A percentile compares a stretch with the other conserved stretches of the same genome.
Evolutionary conservation across 345 rosid genomes (phyloP).

Genomic region (Salix koriyanagi): DNA sequence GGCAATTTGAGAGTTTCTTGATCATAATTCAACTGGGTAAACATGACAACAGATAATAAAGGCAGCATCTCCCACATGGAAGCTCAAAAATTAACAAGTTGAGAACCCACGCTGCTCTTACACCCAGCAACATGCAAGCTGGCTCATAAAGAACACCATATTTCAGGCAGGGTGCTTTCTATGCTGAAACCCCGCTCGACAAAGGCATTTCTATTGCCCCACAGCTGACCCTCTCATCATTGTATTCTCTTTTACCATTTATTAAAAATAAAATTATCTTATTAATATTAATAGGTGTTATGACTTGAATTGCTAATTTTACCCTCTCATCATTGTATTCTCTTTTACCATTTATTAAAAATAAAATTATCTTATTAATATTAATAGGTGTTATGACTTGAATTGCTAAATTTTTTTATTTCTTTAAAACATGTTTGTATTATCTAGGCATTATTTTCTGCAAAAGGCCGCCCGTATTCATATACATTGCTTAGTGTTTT

Average conservation of each 20-base stretch:
- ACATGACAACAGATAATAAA: background rate
- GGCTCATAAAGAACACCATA: background rate
- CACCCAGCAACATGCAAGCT: background rate
- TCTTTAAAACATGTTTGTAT: too few relatives aligned
- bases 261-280: too few relatives aligned
- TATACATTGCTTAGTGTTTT: background rate
- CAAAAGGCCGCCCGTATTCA: too few relatives aligned
- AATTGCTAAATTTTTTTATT: too few relatives aligned
- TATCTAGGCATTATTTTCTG: too few relatives aligned
- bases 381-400: too few relatives aligned
- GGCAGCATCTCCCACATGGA: background rate
- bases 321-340: constrained; percentile 13
- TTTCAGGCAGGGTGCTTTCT: background rate
- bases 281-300: too few relatives aligned
- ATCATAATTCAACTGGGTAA: background rate
- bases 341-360: too few relatives aligned
- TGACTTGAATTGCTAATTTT: too few relatives aligned
- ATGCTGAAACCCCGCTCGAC: background rate
- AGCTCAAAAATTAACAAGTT: background rate
- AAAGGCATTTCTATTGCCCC: constrained; percentile 17
- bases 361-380: too few relatives aligned
- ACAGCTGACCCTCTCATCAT: constrained; percentile 19
- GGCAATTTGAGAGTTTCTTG: background rate
- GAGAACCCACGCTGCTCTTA: background rate
- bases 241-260: too few relatives aligned